phyloP scores from a whole-genome alignment of 2,329 filamentous ascomycete genomes.

The Cordyceps militaris region DNA sequence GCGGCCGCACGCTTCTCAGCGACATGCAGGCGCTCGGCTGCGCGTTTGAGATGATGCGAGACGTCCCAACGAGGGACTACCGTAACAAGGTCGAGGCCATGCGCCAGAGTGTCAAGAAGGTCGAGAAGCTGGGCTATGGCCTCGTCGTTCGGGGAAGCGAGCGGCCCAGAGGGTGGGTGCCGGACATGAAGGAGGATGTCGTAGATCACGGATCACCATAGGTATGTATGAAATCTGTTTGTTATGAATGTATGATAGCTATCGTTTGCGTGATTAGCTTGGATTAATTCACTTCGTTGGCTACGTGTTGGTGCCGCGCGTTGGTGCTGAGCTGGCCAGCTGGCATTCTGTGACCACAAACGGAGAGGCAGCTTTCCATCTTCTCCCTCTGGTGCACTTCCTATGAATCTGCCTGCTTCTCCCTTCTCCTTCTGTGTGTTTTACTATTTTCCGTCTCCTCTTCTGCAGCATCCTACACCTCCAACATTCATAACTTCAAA shows the following conservation, averaged over 20 bases:
- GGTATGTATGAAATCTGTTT: constrained; percentile 6
- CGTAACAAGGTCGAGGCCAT: constrained; percentile 80
- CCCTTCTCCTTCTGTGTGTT: neutral
- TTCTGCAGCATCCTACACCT: neutral
- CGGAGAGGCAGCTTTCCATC: neutral
- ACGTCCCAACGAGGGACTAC: constrained; percentile 49
- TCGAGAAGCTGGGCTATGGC: constrained; percentile 84
- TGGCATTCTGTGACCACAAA: neutral
- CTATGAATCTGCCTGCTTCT: neutral
- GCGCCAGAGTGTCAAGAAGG: constrained; percentile 84
- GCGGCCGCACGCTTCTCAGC: constrained; percentile 56
- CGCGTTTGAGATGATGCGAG: constrained; percentile 67
- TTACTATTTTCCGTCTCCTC: neutral
- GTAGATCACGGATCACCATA: constrained; percentile 24
- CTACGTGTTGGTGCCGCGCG: neutral
- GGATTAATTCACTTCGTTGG: neutral
- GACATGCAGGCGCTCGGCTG: constrained; percentile 76
- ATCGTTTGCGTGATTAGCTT: neutral
- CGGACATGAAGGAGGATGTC: constrained; percentile 52
- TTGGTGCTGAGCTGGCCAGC: neutral
- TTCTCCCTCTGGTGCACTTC: neutral
- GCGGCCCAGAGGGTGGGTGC: constrained; percentile 85
- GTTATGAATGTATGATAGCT: neutral
- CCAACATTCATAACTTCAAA: neutral
- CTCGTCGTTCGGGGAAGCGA: constrained; percentile 82